Evolutionary conservation across 176 grass and related monocot genomes (phyloP), one percentile per base, ranked within the genome.

Genomic region (Bromus sterilis): DNA sequence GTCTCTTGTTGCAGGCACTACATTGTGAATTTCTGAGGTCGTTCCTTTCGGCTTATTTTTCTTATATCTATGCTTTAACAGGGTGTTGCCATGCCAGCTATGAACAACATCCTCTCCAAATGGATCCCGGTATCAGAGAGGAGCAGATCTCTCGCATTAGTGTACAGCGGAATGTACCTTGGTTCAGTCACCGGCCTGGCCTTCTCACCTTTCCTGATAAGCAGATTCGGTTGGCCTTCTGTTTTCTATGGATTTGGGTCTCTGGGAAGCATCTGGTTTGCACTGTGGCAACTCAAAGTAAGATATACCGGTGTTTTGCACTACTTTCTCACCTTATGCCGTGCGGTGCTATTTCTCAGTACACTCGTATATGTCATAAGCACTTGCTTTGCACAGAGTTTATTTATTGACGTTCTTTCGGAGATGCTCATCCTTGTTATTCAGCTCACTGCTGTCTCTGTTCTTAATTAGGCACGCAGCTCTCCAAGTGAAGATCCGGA

Each of bases 91-190:
- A 98, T 98, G 92, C 95, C 92, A 51, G 88, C 92, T 67, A 98
- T 98, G 95, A 98, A 98, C 74, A 98, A 98, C 48, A 91, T 95
- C 58, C 84, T 98, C 26, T 98, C 95, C 35, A 98, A 93, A 86
- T 98, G 95, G 95, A 83, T 98, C 70, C 95, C 95, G 39, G 92
- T 98, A 72, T 94, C 84, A 49, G 95, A 98, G 89, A 95, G 95
- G 82, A 98, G 95, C 88, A 92, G 95, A 88, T 95, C 95, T 13
- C 90, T 98, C 78, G 79, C 95, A 35, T 76, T 98, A 15, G 95
- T 98, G 5, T 98, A 98, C 86, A 98, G 95, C 46, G 95, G 92
- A 70, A 98, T 98, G 95, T 98, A 98, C 53, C 92, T 98, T 86
- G 95, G 95, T 56, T 98, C 95, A 41, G 95, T 98, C 43, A 93